A percentile compares a stretch with the other conserved stretches of the same genome.
phyloP scores from a whole-genome alignment of 179 eudicot species.

The Vitellaria paradoxa region DNA sequence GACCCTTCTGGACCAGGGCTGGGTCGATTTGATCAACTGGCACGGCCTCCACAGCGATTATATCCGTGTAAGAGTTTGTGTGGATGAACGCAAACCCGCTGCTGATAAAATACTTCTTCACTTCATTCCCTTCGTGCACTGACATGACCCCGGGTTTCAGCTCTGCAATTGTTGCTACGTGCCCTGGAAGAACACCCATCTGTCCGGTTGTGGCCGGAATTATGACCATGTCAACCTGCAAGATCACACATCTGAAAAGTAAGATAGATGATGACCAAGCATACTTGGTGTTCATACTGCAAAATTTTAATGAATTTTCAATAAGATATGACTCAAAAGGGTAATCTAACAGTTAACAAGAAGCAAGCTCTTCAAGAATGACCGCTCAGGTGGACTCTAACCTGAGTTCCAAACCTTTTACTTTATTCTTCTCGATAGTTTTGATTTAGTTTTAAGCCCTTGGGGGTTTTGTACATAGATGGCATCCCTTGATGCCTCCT shows the following conservation, averaged over 20 bases:
- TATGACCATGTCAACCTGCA: constrained; percentile 74
- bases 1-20: constrained; percentile 48
- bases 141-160: constrained; percentile 61
- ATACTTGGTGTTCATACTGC: too few species aligned
- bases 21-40: constrained; percentile 60
- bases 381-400: too few species aligned
- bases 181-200: constrained; percentile 76
- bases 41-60: constrained; percentile 60
- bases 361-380: too few species aligned
- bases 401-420: too few species aligned
- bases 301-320: too few species aligned
- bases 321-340: too few species aligned
- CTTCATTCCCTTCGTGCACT: constrained; percentile 58
- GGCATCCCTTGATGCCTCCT: too few species aligned
- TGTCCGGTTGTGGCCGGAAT: constrained; percentile 70
- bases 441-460: too few species aligned
- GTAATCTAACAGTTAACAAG: too few species aligned
- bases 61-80: constrained; percentile 53
- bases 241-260: neutral
- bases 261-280: neutral
- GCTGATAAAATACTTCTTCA: constrained; percentile 57
- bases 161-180: constrained; percentile 62
- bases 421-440: too few species aligned
- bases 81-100: constrained; percentile 68
- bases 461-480: too few species aligned